Evolutionary conservation across 2,329 filamentous ascomycete genomes (phyloP).

Genomic region (Daldinia sp.): DNA sequence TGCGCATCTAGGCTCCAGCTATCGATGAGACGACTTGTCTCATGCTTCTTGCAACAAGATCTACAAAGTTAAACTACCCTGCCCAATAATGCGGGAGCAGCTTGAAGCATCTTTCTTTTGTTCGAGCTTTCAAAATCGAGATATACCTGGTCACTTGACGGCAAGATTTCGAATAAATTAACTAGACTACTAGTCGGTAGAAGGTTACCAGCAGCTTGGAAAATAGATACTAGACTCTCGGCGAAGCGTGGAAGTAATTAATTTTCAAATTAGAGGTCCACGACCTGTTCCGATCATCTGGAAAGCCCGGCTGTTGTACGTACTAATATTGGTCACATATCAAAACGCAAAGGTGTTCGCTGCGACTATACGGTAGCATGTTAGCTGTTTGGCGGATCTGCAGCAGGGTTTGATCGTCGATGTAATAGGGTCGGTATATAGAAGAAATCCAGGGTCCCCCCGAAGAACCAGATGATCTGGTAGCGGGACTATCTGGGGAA

Average conservation of each 20-base stretch:
- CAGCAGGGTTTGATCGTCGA: slow-evolving; percentile 33
- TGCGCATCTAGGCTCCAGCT: slow-evolving; percentile 26
- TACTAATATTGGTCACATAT: slow-evolving; percentile 29
- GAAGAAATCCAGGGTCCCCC: slow-evolving; percentile 34
- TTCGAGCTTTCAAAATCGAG: not conserved
- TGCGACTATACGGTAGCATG: slow-evolving; percentile 25
- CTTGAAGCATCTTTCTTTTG: slow-evolving; percentile 17
- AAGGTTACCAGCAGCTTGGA: slow-evolving; percentile 28
- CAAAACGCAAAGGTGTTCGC: slow-evolving; percentile 15
- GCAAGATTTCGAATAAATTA: not conserved
- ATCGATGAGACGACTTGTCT: slow-evolving; percentile 26
- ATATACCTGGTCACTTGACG: slow-evolving; percentile 6
- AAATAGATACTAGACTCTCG: slow-evolving; percentile 27
- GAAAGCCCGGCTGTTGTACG: slow-evolving; percentile 23
- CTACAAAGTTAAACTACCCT: slow-evolving; percentile 29
- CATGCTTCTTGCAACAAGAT: slow-evolving; percentile 31
- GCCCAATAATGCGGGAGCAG: slow-evolving; percentile 9
- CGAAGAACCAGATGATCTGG: slow-evolving; percentile 35
- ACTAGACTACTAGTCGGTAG: not conserved
- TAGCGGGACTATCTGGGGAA: slow-evolving; percentile 32
- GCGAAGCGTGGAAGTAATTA: slow-evolving; percentile 27
- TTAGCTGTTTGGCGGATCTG: slow-evolving; percentile 36
- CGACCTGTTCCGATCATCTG: slow-evolving; percentile 27
- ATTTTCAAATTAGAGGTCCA: slow-evolving; percentile 25
- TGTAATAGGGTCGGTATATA: slow-evolving; percentile 36